Evolutionary conservation across 129 eudicot genomes (phyloP).

Genomic region (Flaveria ramosissima): DNA sequence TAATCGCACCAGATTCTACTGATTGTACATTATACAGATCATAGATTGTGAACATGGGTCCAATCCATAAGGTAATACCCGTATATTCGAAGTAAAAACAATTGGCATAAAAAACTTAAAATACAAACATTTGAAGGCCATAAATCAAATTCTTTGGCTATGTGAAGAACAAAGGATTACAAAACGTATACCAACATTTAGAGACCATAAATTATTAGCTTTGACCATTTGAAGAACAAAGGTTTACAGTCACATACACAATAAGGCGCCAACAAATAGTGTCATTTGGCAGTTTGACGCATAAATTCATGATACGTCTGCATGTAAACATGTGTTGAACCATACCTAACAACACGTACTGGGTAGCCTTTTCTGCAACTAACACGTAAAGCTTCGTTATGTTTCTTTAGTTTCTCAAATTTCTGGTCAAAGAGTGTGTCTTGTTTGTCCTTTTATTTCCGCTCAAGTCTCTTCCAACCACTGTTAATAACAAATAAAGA

Average conservation of each 20-base stretch:
- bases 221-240: not conserved
- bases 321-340: conserved; percentile 7
- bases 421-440: conserved; percentile 80
- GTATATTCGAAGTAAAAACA: not conserved
- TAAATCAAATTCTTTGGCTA: not conserved
- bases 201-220: not conserved
- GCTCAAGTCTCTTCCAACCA: conserved; percentile 87
- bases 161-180: not conserved
- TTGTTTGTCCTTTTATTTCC: conserved; percentile 92
- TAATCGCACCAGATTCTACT: not conserved
- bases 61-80: not conserved
- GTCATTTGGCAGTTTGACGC: not conserved
- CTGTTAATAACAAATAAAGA: conserved; percentile 41
- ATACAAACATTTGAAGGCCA: too few species aligned
- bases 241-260: not conserved
- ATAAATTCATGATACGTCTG: not conserved
- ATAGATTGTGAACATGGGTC: not conserved
- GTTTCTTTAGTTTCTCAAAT: conserved; percentile 60
- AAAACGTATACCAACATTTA: not conserved
- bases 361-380: conserved; percentile 93
- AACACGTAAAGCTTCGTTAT: conserved; percentile 78
- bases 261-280: not conserved
- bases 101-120: too few species aligned
- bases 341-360: conserved; percentile 90
- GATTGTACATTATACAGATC: not conserved